Percentiles rank a stretch among this genome's conserved stretches.
Conservation (phyloP, 768 basidiomycete species). For the Lactifluus piperatus region DNA sequence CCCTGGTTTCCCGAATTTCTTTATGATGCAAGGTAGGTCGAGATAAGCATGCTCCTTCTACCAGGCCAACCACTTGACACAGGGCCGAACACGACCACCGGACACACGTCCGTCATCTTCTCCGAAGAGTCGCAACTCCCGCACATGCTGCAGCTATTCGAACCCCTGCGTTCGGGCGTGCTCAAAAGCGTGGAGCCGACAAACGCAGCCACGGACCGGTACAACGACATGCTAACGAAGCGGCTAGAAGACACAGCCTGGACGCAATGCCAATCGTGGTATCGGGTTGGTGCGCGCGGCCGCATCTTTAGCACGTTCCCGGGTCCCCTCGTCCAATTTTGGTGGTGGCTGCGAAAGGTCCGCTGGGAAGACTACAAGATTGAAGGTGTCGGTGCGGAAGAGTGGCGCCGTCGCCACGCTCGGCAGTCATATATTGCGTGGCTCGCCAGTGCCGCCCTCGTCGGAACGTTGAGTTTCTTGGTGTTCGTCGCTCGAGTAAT, state of each 20-base stretch:
- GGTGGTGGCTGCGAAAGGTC: constrained; percentile 12
- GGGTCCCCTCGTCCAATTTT: constrained; percentile 9
- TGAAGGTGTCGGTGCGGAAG: neutral
- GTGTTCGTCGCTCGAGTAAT: neutral
- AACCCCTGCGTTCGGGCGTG: neutral
- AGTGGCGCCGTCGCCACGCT: constrained; percentile 2
- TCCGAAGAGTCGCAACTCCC: constrained; percentile 26
- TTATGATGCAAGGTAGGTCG: constrained; percentile 10
- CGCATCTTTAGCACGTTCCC: constrained; percentile 11
- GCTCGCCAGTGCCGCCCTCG: neutral
- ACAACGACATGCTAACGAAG: constrained; percentile 10
- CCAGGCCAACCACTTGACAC: neutral
- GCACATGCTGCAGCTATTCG: constrained; percentile 3
- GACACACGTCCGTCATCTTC: constrained; percentile 49
- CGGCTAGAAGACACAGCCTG: constrained; percentile 7
- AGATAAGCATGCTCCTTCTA: too few species aligned
- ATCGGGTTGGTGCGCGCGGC: constrained; percentile 4
- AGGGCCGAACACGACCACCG: constrained; percentile 44
- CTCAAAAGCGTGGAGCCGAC: constrained; percentile 11
- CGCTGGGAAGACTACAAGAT: constrained; percentile 12
- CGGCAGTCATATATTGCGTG: neutral
- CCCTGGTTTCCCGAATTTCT: constrained; percentile 18
- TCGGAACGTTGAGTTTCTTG: neutral
- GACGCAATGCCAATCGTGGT: constrained; percentile 17
- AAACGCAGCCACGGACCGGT: constrained; percentile 9